These are phyloP conservation scores for Talaromyces islandicus DNA, from an alignment of 2,329 filamentous ascomycete genomes.

Conservation along the genomic window DNA sequence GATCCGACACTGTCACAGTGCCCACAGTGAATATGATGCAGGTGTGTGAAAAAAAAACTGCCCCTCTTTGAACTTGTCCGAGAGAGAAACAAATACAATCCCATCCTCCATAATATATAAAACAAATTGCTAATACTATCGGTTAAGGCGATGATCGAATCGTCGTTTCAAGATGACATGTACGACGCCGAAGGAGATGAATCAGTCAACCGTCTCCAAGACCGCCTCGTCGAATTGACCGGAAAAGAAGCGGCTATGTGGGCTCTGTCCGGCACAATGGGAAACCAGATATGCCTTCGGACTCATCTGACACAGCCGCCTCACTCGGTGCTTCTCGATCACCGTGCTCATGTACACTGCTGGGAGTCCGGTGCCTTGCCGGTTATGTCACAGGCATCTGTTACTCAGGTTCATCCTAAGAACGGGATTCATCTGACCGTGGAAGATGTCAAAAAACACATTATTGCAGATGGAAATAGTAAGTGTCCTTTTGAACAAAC, in stretches of 20 bases:
- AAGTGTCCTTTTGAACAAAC: not conserved
- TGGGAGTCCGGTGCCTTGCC: conserved; percentile 26
- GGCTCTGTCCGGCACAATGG: conserved; percentile 33
- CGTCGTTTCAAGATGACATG: conserved; percentile 30
- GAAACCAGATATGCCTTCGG: conserved; percentile 33
- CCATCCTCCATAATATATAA: not conserved
- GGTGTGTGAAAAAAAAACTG: conserved; percentile 13
- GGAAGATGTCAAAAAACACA: conserved; percentile 26
- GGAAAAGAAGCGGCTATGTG: conserved; percentile 30
- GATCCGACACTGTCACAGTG: conserved; percentile 22
- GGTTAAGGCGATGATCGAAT: conserved; percentile 21
- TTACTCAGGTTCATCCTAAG: conserved; percentile 21
- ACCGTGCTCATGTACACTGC: conserved; percentile 28
- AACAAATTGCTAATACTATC: conserved; percentile 8
- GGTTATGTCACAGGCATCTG: conserved; percentile 26
- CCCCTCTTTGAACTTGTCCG: not conserved
- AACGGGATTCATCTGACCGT: conserved; percentile 31
- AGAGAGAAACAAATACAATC: not conserved
- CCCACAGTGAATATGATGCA: conserved; percentile 23
- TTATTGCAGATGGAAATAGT: conserved; percentile 22
- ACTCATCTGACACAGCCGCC: conserved; percentile 28
- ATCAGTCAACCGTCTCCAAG: conserved; percentile 23
- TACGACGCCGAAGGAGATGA: conserved; percentile 26
- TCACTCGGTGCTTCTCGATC: conserved; percentile 27
- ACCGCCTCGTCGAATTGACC: conserved; percentile 23